Percentiles rank a stretch among this genome's conserved stretches.
Conservation (phyloP, 2,329 filamentous ascomycete genomes). For the Aspergillus novoparasiticus region DNA sequence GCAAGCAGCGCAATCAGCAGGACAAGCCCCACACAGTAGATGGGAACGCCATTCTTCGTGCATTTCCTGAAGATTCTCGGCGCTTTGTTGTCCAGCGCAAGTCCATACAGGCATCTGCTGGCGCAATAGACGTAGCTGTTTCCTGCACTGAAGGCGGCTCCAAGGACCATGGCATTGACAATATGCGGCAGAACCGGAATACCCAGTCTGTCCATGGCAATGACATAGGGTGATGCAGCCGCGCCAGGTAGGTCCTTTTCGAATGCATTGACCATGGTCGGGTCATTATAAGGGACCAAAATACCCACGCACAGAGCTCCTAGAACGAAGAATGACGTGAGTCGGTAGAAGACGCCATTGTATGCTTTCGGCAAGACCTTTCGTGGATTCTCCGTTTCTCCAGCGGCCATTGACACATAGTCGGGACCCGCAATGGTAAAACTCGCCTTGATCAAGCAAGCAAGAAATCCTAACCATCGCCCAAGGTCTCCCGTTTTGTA, state of each 20-base stretch:
- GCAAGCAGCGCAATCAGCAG: constrained; percentile 69
- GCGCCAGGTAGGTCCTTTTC: constrained; percentile 62
- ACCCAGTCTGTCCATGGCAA: constrained; percentile 67
- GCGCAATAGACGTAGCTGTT: constrained; percentile 71
- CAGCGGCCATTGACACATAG: constrained; percentile 66
- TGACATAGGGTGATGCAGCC: constrained; percentile 69
- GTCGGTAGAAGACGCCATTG: constrained; percentile 77
- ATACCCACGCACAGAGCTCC: constrained; percentile 74
- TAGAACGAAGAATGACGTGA: constrained; percentile 74
- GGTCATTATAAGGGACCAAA: constrained; percentile 69
- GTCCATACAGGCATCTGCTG: constrained; percentile 67
- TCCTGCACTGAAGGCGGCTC: constrained; percentile 68
- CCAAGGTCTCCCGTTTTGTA: constrained; percentile 68
- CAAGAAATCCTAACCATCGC: constrained; percentile 73
- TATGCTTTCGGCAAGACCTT: constrained; percentile 71
- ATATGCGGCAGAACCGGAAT: constrained; percentile 69
- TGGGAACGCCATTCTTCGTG: constrained; percentile 68
- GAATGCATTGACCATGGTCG: constrained; percentile 63
- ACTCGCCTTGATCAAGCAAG: constrained; percentile 71
- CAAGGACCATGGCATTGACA: constrained; percentile 72
- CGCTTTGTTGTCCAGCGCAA: constrained; percentile 70
- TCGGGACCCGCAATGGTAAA: constrained; percentile 70
- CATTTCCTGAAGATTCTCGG: constrained; percentile 67
- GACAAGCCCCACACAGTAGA: constrained; percentile 70
- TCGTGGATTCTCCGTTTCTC: constrained; percentile 72